Percentiles rank a stretch among this genome's conserved stretches.
phyloP scores from a whole-genome alignment of 805 yeast genomes.

The Myxozyma mucilagina region DNA sequence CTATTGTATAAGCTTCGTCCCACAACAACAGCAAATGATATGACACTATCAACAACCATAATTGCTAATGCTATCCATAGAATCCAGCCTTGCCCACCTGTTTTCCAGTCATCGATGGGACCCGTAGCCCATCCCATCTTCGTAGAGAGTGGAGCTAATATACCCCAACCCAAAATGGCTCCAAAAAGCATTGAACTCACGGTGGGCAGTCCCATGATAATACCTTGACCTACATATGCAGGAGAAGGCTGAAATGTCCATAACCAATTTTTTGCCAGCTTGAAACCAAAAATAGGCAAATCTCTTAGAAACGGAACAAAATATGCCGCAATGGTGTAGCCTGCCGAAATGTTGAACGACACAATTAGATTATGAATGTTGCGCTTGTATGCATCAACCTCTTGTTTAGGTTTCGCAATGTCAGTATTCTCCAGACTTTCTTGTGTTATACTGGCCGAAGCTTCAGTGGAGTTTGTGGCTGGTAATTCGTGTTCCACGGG shows the following conservation, averaged over 20 bases:
- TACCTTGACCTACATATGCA: slow-evolving; percentile 96
- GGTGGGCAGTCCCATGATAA: slow-evolving; percentile 93
- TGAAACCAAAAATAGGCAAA: slow-evolving; percentile 74
- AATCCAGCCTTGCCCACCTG: slow-evolving; percentile 97
- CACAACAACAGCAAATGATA: slow-evolving; percentile 61
- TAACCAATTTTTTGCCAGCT: slow-evolving; percentile 61
- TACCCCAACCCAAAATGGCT: slow-evolving; percentile 85
- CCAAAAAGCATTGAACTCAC: slow-evolving; percentile 91
- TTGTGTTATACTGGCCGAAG: background rate
- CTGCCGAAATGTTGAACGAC: slow-evolving; percentile 69
- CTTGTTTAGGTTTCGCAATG: slow-evolving; percentile 18
- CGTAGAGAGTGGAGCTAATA: slow-evolving; percentile 79
- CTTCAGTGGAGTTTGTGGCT: background rate
- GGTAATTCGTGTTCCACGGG: slow-evolving; percentile 25
- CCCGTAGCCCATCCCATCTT: slow-evolving; percentile 84
- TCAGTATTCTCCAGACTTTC: slow-evolving; percentile 3
- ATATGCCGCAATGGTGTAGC: slow-evolving; percentile 69
- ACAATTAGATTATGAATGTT: slow-evolving; percentile 60
- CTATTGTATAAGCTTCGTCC: slow-evolving; percentile 21
- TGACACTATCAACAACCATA: slow-evolving; percentile 89
- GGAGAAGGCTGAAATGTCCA: slow-evolving; percentile 97
- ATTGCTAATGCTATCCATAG: slow-evolving; percentile 90
- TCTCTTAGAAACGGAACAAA: slow-evolving; percentile 67
- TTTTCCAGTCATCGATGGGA: slow-evolving; percentile 85
- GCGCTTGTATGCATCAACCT: slow-evolving; percentile 39